phyloP scores from a whole-genome alignment of 1,284 basidiomycete genomes.

The Heterobasidion parviporum region DNA sequence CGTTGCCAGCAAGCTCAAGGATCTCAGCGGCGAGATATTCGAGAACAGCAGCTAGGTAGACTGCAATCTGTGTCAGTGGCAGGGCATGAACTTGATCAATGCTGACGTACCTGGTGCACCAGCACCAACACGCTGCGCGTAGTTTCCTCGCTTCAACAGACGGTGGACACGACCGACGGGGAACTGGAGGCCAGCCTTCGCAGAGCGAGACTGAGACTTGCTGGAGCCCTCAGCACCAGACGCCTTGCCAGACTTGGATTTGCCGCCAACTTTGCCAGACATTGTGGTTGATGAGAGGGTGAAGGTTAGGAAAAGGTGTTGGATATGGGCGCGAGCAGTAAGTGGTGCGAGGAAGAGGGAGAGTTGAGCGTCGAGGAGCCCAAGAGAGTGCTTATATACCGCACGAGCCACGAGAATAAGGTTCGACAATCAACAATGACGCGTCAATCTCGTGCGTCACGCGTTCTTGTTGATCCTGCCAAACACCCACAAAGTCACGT shows the following conservation, averaged over 20 bases:
- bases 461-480: conserved; percentile 1
- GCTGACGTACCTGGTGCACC: conserved; percentile 49
- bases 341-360: not conserved
- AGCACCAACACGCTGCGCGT: conserved; percentile 52
- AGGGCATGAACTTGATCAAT: not conserved
- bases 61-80: conserved; percentile 21
- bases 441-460: conserved; percentile 8
- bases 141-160: conserved; percentile 63
- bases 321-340: not conserved
- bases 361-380: not conserved
- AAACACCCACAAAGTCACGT: conserved; percentile 11
- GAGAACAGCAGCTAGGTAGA: conserved; percentile 69
- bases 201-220: conserved; percentile 68
- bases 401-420: conserved; percentile 6
- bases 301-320: not conserved
- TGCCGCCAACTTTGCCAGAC: conserved; percentile 1
- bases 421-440: conserved; percentile 12
- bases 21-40: conserved; percentile 72
- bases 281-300: not conserved
- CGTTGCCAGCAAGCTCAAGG: conserved; percentile 71
- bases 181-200: conserved; percentile 80
- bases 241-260: conserved; percentile 37
- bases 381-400: not conserved
- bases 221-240: conserved; percentile 32
- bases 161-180: conserved; percentile 77